phyloP scores from a whole-genome alignment of 805 yeast genomes.

The Teunomyces panamensis region DNA sequence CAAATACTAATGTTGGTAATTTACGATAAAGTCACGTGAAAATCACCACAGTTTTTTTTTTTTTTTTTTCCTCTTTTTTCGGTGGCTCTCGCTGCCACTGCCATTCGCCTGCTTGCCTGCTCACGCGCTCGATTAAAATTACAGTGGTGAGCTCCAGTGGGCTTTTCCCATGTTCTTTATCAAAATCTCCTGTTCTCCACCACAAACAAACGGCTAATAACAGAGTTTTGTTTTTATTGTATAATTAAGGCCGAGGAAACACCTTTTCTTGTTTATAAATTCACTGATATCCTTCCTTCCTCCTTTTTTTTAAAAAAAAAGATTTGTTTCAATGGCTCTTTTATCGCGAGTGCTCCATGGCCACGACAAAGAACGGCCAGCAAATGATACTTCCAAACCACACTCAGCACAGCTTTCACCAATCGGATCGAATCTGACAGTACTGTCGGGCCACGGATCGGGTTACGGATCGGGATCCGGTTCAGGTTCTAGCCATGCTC shows the following conservation, averaged over 20 bases:
- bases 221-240: too few species aligned
- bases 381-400: neutral
- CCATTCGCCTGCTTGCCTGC: too few species aligned
- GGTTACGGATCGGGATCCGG: neutral
- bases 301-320: neutral
- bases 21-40: neutral
- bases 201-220: too few species aligned
- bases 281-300: neutral
- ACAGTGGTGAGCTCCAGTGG: too few species aligned
- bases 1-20: neutral
- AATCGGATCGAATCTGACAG: constrained; percentile 1
- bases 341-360: constrained; percentile 15
- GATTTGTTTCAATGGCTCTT: constrained; percentile 12
- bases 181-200: too few species aligned
- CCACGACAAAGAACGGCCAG: constrained; percentile 4
- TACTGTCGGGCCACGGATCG: neutral
- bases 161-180: too few species aligned
- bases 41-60: neutral
- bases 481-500: neutral
- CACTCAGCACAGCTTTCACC: neutral
- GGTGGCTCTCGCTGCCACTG: too few species aligned
- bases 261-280: too few species aligned
- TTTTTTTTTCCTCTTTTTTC: too few species aligned
- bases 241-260: too few species aligned
- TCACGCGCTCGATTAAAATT: too few species aligned